Conservation (phyloP, 768 basidiomycete species). For the Suillus ampliporus region DNA sequence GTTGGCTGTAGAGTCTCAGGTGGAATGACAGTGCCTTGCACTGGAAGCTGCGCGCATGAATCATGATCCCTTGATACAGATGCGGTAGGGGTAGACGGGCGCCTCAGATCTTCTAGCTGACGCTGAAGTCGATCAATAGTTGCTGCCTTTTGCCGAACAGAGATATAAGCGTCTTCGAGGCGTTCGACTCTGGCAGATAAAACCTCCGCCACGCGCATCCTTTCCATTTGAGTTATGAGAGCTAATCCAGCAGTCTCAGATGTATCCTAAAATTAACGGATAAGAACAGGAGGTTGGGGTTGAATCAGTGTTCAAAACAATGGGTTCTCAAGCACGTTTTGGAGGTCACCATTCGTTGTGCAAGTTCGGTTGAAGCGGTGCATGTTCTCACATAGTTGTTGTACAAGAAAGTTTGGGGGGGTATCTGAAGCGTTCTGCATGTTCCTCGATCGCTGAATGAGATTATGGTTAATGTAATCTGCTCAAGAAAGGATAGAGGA, state of each 20-base stretch:
- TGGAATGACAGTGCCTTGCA: neutral
- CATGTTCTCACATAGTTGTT: too few species aligned
- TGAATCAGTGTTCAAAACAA: neutral
- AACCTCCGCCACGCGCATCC: conserved; percentile 58
- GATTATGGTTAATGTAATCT: conserved; percentile 1
- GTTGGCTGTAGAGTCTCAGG: neutral
- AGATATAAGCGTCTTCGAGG: conserved; percentile 62
- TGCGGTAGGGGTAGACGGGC: conserved; percentile 26
- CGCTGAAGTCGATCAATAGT: conserved; percentile 54
- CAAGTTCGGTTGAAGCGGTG: neutral
- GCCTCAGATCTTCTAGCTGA: conserved; percentile 39
- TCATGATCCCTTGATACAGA: neutral
- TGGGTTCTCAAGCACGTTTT: conserved; percentile 2
- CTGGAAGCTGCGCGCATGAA: neutral
- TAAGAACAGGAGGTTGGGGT: neutral
- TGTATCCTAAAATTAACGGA: conserved; percentile 15
- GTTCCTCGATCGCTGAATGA: neutral
- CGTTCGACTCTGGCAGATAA: conserved; percentile 65
- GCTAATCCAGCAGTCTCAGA: conserved; percentile 50
- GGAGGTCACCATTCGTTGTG: conserved; percentile 10
- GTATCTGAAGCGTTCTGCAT: neutral
- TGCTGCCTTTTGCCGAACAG: conserved; percentile 64
- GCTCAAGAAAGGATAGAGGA: too few species aligned
- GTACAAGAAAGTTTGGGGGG: neutral
- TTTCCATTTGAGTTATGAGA: conserved; percentile 59